These are phyloP conservation scores for Phytophthora sojae DNA, from an alignment of 352 stramenopile species.

Conservation along the genomic window DNA sequence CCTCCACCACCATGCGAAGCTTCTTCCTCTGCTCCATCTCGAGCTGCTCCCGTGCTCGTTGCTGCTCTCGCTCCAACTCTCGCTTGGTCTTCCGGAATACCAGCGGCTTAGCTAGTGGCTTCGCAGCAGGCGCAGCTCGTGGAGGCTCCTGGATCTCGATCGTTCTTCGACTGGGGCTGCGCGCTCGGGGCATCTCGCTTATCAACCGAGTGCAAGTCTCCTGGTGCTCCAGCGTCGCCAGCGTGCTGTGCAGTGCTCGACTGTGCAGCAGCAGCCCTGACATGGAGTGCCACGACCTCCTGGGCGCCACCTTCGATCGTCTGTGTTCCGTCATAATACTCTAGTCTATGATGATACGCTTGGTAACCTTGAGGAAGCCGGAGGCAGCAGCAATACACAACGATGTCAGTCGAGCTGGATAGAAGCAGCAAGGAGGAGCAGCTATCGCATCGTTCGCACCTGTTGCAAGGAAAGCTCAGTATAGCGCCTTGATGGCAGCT, in stretches of 20 bases:
- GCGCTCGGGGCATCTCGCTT: constrained; percentile 24
- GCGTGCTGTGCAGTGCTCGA: constrained; percentile 40
- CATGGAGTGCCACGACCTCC: constrained; percentile 42
- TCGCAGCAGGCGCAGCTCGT: constrained; percentile 9
- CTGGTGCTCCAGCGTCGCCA: constrained; percentile 47
- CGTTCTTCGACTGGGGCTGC: constrained; percentile 8
- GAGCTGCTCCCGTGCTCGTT: constrained; percentile 15
- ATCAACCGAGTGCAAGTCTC: constrained; percentile 38
- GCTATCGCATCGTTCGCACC: background rate
- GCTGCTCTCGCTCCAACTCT: constrained; percentile 54
- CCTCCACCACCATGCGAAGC: constrained; percentile 18
- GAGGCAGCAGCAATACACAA: background rate
- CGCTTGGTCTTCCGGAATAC: constrained; percentile 68
- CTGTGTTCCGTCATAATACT: constrained; percentile 31
- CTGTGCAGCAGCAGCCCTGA: constrained; percentile 46
- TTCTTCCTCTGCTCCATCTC: constrained; percentile 33
- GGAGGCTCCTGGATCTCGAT: constrained; percentile 14
- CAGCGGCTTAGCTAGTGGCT: constrained; percentile 41
- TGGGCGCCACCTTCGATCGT: constrained; percentile 52
- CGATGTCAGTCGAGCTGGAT: background rate
- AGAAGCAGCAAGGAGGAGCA: background rate
- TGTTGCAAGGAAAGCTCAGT: background rate
- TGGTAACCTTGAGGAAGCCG: background rate
- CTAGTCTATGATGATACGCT: background rate
- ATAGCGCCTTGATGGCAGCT: background rate